A percentile compares a stretch with the other conserved stretches of the same genome.
Evolutionary conservation across 768 basidiomycete genomes (phyloP).

Genomic region (Suillus plorans): DNA sequence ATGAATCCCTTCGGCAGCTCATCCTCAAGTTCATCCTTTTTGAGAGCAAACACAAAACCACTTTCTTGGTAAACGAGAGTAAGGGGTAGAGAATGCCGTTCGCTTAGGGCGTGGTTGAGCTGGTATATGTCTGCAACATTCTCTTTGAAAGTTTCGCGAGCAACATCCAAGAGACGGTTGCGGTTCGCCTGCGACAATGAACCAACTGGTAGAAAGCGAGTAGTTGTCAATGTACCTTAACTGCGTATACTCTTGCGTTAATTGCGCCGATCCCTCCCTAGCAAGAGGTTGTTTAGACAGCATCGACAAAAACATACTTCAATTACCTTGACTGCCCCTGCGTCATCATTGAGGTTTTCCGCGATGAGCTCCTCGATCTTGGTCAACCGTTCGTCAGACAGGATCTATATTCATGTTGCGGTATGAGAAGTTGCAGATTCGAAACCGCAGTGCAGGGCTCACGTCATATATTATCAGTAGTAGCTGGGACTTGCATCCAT

Average conservation of each 20-base stretch:
- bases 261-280: slow-evolving; percentile 73
- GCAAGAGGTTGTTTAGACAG: not conserved
- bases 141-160: slow-evolving; percentile 92
- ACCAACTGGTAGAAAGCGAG: not conserved
- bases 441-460: slow-evolving; percentile 10
- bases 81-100: slow-evolving; percentile 65
- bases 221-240: slow-evolving; percentile 47
- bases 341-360: slow-evolving; percentile 72
- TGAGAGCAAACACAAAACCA: slow-evolving; percentile 72
- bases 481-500: slow-evolving; percentile 56
- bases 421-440: not conserved
- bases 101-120: slow-evolving; percentile 56
- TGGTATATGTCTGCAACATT: slow-evolving; percentile 86
- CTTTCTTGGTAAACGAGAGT: slow-evolving; percentile 68
- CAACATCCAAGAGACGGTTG: slow-evolving; percentile 88
- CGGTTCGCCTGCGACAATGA: slow-evolving; percentile 55
- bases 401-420: slow-evolving; percentile 46
- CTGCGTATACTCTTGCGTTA: slow-evolving; percentile 86
- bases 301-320: not conserved
- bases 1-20: slow-evolving; percentile 70
- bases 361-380: slow-evolving; percentile 61
- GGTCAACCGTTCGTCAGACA: slow-evolving; percentile 69
- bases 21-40: slow-evolving; percentile 52
- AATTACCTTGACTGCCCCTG: slow-evolving; percentile 55
- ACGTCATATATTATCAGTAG: slow-evolving; percentile 65